Base-by-base conservation (phyloP, 2,329 filamentous ascomycete species). In the Atkinsonella hypoxylon region DNA sequence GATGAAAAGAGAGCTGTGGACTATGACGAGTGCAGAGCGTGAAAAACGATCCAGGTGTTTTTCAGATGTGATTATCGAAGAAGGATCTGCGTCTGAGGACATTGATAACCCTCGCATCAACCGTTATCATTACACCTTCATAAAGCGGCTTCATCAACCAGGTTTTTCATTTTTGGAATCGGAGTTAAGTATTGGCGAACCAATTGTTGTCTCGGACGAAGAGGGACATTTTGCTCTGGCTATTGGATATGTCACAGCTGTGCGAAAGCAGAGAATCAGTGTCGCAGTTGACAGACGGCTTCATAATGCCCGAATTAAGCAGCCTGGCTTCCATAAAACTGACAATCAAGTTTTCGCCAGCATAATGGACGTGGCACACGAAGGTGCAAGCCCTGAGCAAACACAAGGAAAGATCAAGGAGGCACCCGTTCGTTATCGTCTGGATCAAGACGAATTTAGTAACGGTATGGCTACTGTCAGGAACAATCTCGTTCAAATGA, bases 361-460 rank as follows among this genome's bases (percentile, higher is more conserved):
- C 45, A 91, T 96, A 56, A 95, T 96, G 88, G 87, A 95, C 57
- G 83, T 94, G 26, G 76, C 74, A 7, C 61, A 64, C 5, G 76
- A 82, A 58, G 78, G 75, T 1, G 73, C 71, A 36, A 69, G 68
- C 0, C 69, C 73, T 22, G 70, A 77, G 36, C 70, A 79, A 51
- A 72, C 75, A 5, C 67, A 77, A 40, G 72, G 69, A 30, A 76
- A 72, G 56, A 72, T 74, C 56, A 72, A 75, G 52, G 71, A 75
- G 51, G 65, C 76, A 4, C 78, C 78, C 4, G 70, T 85, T 6
- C 74, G 81, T 46, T 98, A 95, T 60, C 85, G 93, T 22, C 73
- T 98, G 4, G 93, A 98, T 68, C 96, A 96, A 64, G 93, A 98
- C 60, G 93, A 98, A 62, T 98, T 98, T 67, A 95, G 89, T 68